Percentiles rank a stretch among this genome's conserved stretches.
phyloP scores from a whole-genome alignment of 2,329 filamentous ascomycete species.

The Penicillium italicum region DNA sequence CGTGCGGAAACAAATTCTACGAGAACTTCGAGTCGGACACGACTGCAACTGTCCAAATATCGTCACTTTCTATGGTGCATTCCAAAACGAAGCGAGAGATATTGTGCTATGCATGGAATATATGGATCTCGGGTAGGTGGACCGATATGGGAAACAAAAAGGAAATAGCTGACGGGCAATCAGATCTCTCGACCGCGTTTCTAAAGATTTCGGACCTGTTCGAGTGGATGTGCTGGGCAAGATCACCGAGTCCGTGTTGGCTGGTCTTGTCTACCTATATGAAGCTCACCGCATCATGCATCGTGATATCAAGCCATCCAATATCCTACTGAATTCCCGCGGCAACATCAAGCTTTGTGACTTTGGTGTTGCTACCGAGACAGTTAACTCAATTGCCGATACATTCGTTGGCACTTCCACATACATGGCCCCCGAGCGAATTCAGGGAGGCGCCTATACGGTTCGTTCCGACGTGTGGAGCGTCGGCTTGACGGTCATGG shows the following conservation, averaged over 20 bases:
- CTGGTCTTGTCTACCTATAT: conserved; percentile 92
- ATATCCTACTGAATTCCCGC: conserved; percentile 90
- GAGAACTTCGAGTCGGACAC: conserved; percentile 97
- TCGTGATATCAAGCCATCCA: conserved; percentile 96
- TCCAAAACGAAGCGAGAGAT: conserved; percentile 93
- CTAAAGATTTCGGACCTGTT: conserved; percentile 89
- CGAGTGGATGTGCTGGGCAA: conserved; percentile 96
- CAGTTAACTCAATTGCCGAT: conserved; percentile 96
- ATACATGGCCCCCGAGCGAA: conserved; percentile 98
- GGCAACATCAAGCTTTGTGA: conserved; percentile 97
- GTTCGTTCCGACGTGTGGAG: conserved; percentile 99
- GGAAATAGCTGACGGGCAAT: conserved; percentile 18
- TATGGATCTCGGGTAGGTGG: conserved; percentile 93
- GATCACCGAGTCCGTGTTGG: conserved; percentile 92
- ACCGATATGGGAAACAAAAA: conserved; percentile 1
- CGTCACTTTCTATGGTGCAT: conserved; percentile 96
- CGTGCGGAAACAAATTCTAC: conserved; percentile 92
- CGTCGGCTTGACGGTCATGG: conserved; percentile 92
- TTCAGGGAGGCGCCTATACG: conserved; percentile 93
- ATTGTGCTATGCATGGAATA: conserved; percentile 99
- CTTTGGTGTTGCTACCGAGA: conserved; percentile 96
- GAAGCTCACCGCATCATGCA: conserved; percentile 97
- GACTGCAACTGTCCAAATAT: conserved; percentile 96
- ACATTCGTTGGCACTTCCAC: conserved; percentile 98
- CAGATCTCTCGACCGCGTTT: conserved; percentile 89